A percentile compares a stretch with the other conserved stretches of the same genome.
These are phyloP conservation scores for Harrya chromipes DNA, from an alignment of 768 basidiomycete species.

Conservation along the genomic window DNA sequence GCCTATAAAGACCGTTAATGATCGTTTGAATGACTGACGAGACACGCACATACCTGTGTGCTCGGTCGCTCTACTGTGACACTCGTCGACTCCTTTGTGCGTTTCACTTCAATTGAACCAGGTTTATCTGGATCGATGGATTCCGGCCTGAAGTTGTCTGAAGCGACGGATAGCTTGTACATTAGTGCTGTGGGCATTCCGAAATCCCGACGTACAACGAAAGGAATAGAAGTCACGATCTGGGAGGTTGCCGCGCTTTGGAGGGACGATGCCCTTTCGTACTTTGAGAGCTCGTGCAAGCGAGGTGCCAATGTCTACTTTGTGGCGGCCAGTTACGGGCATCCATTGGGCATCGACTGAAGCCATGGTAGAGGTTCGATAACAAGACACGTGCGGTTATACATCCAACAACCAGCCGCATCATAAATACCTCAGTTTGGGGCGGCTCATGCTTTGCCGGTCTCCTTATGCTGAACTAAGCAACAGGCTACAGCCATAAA, in stretches of 20 bases:
- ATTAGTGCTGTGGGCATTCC: background rate
- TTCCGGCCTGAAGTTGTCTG: constrained; percentile 77
- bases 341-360: constrained; percentile 48
- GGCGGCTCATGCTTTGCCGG: background rate
- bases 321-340: constrained; percentile 55
- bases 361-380: constrained; percentile 40
- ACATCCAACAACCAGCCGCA: background rate
- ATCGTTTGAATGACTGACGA: background rate
- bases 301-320: constrained; percentile 59
- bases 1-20: constrained; percentile 33
- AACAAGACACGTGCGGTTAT: constrained; percentile 20
- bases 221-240: constrained; percentile 76
- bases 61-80: constrained; percentile 66
- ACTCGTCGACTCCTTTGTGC: constrained; percentile 47
- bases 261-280: constrained; percentile 51
- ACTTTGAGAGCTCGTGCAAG: constrained; percentile 65
- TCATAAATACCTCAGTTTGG: constrained; percentile 18
- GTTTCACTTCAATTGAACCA: constrained; percentile 62
- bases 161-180: background rate
- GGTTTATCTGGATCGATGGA: constrained; percentile 64
- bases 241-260: constrained; percentile 45
- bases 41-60: constrained; percentile 45
- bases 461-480: constrained; percentile 28
- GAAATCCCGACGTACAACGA: constrained; percentile 51
- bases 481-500: constrained; percentile 9